These are phyloP conservation scores for Aspergillus sp. DNA, from an alignment of 2,329 filamentous ascomycete species.

Conservation along the genomic window DNA sequence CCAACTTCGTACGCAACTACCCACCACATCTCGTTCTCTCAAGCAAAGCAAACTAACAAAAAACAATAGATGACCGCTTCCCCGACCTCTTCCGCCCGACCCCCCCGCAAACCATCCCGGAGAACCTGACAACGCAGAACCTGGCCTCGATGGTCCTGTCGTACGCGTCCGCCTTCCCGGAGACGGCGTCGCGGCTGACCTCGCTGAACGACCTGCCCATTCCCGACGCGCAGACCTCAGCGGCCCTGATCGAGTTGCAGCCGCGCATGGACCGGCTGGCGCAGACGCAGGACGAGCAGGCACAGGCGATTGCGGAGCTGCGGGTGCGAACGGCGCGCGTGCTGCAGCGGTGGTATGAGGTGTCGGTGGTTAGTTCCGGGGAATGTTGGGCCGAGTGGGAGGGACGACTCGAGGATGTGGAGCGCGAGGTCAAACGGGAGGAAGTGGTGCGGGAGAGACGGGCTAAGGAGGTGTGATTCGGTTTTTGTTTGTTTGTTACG, in stretches of 20 bases:
- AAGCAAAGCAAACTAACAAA: not conserved
- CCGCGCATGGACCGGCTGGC: slow-evolving; percentile 41
- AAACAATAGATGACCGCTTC: slow-evolving; percentile 38
- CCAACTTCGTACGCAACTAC: slow-evolving; percentile 36
- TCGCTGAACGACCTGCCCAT: slow-evolving; percentile 49
- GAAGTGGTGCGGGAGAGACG: slow-evolving; percentile 59
- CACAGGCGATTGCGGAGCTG: slow-evolving; percentile 40
- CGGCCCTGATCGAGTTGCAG: slow-evolving; percentile 41
- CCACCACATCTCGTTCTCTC: not conserved
- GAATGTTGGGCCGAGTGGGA: slow-evolving; percentile 71
- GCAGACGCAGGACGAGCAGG: slow-evolving; percentile 39
- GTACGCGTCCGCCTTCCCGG: slow-evolving; percentile 46
- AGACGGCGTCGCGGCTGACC: slow-evolving; percentile 48
- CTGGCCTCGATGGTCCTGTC: slow-evolving; percentile 44
- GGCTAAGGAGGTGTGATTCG: slow-evolving; percentile 38
- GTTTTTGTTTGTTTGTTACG: slow-evolving; percentile 2
- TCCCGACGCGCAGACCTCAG: slow-evolving; percentile 42
- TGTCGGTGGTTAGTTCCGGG: slow-evolving; percentile 66
- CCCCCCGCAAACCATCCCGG: slow-evolving; percentile 31
- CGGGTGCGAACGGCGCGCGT: slow-evolving; percentile 46
- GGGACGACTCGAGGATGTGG: slow-evolving; percentile 62
- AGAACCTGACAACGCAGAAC: slow-evolving; percentile 35
- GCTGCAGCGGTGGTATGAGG: slow-evolving; percentile 71
- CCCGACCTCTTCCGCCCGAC: slow-evolving; percentile 42
- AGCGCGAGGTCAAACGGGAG: slow-evolving; percentile 63